Evolutionary conservation across 2,329 filamentous ascomycete species (phyloP), one percentile per base, ranked within the genome.

Genomic region (Fusarium buharicum): DNA sequence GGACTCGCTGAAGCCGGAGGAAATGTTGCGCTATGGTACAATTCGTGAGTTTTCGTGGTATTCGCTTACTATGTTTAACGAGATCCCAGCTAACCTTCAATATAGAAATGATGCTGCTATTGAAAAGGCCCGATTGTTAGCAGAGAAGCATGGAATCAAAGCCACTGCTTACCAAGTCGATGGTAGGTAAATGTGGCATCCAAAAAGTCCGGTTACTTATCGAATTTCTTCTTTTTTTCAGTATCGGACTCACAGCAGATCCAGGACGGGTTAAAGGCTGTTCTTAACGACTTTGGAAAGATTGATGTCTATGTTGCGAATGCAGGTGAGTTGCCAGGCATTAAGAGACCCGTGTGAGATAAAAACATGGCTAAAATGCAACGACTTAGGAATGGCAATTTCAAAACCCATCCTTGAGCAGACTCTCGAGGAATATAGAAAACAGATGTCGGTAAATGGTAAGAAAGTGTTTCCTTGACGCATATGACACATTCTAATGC

Each of bases 391-490:
- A 28, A 62, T 62, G 58, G 59, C 58, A 5, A 83, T 82, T 27
- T 83, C 80, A 0, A 85, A 86, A 65, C 79, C 82, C 0, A 80
- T 87, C 13, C 71, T 85, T 2, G 84, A 87, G 45, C 79, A 81
- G 60, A 81, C 77, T 0, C 66, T 85, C 0, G 78, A 82, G 3
- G 82, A 85, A 60, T 86, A 84, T 62, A 72, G 65, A 34, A 70
- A 72, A 54, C 80, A 83, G 55, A 81, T 84, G 74, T 78, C 80
- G 6, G 83, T 86, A 2, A 86, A 86, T 49, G 79, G 81, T 82
- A 68, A 48, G 77, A 17, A 16, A 28, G 4, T 11, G 2, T 4
- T 6, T 4, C 7, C 9, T 7, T 6, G 2, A 13, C 8, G 4
- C 13, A 22, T 6, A 7, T 4, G 14, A 13, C 12, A n/a, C 3